Conservation (phyloP, 495 filamentous ascomycete genomes). For the Xylaria acuta region DNA sequence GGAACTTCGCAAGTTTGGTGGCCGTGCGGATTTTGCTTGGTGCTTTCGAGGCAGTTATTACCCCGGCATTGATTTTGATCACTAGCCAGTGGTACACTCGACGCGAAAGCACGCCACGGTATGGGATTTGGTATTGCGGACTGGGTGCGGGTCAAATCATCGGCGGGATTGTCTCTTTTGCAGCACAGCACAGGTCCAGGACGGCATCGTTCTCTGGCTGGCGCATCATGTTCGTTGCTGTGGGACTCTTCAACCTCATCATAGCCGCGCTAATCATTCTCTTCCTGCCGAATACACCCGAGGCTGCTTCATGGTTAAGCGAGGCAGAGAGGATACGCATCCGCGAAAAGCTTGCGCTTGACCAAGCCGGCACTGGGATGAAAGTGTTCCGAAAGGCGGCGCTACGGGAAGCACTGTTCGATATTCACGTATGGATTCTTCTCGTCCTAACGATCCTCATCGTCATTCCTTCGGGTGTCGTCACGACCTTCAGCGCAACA, state of each 20-base stretch:
- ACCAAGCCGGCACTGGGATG: constrained; percentile 57
- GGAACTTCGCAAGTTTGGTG: constrained; percentile 41
- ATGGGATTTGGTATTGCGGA: constrained; percentile 69
- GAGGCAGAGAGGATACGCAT: constrained; percentile 51
- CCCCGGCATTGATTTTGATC: constrained; percentile 63
- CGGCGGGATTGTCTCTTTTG: constrained; percentile 66
- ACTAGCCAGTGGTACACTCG: constrained; percentile 67
- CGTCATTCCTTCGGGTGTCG: constrained; percentile 61
- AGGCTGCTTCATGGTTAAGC: constrained; percentile 57
- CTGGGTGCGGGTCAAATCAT: constrained; percentile 67
- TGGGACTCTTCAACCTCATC: constrained; percentile 57
- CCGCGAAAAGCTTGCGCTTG: constrained; percentile 36
- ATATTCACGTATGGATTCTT: constrained; percentile 33
- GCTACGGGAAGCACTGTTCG: constrained; percentile 26
- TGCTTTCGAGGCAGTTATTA: constrained; percentile 68
- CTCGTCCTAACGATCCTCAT: constrained; percentile 38
- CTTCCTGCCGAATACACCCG: constrained; percentile 61
- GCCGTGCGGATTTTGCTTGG: constrained; percentile 62
- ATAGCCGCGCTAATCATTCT: constrained; percentile 53
- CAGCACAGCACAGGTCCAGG: constrained; percentile 61
- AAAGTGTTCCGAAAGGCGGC: constrained; percentile 46
- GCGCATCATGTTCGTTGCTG: constrained; percentile 67
- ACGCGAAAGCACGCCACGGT: constrained; percentile 64
- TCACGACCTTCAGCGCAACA: constrained; percentile 67
- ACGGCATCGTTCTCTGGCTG: constrained; percentile 58